A percentile compares a stretch with the other conserved stretches of the same genome.
phyloP scores from a whole-genome alignment of 257 asterid species.

The Sherardia arvensis region DNA sequence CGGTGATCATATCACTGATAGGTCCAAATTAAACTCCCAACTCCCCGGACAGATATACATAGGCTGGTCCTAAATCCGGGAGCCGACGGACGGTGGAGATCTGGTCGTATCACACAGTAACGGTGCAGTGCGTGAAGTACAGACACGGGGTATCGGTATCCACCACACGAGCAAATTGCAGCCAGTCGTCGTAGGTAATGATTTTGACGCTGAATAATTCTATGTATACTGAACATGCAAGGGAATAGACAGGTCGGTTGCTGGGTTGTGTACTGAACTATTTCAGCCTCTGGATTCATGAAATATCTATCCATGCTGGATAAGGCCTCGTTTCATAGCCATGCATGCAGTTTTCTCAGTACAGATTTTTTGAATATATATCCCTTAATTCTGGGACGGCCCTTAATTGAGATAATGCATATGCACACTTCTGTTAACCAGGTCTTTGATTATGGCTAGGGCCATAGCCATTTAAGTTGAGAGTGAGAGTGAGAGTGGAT shows the following conservation, averaged over 20 bases:
- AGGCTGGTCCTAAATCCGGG: background rate
- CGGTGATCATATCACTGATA: background rate
- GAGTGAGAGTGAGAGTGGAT: too few species aligned
- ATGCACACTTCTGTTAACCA: background rate
- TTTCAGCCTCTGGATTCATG: background rate
- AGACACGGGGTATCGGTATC: background rate
- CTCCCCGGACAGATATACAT: background rate
- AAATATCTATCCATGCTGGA: background rate
- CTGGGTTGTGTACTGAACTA: background rate
- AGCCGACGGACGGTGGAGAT: background rate
- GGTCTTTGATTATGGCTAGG: background rate
- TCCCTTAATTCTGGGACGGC: background rate
- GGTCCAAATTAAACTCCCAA: background rate
- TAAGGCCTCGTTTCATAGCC: background rate
- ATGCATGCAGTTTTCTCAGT: background rate
- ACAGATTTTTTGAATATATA: background rate
- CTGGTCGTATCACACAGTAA: background rate
- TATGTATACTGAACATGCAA: background rate
- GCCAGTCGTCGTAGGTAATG: background rate
- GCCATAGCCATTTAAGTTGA: background rate
- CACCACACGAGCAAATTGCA: background rate
- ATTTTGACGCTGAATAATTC: background rate
- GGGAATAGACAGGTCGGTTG: background rate
- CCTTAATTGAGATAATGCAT: background rate
- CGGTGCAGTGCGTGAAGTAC: background rate